A percentile compares a stretch with the other conserved stretches of the same genome.
Conservation (phyloP, 306 rosid species). For the Glycine soja region DNA sequence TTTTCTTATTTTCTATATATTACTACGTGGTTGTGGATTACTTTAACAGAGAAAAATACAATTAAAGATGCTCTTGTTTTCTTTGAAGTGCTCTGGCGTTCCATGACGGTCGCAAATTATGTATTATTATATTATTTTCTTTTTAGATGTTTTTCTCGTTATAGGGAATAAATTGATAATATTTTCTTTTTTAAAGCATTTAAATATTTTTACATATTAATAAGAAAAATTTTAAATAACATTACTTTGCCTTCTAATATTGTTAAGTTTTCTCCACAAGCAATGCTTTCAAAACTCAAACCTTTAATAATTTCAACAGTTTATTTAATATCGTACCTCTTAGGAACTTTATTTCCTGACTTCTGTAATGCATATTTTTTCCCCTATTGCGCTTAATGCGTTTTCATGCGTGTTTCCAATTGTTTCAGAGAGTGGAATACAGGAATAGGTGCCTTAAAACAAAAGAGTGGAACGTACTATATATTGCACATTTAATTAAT, state of each 20-base stretch:
- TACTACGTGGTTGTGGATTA: background rate
- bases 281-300: slow-evolving; percentile 4
- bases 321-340: background rate
- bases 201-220: background rate
- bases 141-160: background rate
- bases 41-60: background rate
- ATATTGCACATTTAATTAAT: background rate
- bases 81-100: background rate
- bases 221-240: background rate
- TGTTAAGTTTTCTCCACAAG: background rate
- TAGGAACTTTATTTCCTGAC: background rate
- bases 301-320: background rate
- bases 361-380: background rate
- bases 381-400: background rate
- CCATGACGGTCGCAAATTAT: background rate
- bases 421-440: background rate
- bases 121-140: background rate
- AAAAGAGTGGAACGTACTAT: background rate
- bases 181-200: background rate
- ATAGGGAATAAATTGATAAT: background rate
- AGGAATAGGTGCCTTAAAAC: background rate
- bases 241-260: background rate
- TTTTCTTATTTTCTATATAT: background rate
- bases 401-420: background rate
- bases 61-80: background rate